Conservation (phyloP, 192 early-diverging fungal genomes). For the Geosiphon pyriformis region DNA sequence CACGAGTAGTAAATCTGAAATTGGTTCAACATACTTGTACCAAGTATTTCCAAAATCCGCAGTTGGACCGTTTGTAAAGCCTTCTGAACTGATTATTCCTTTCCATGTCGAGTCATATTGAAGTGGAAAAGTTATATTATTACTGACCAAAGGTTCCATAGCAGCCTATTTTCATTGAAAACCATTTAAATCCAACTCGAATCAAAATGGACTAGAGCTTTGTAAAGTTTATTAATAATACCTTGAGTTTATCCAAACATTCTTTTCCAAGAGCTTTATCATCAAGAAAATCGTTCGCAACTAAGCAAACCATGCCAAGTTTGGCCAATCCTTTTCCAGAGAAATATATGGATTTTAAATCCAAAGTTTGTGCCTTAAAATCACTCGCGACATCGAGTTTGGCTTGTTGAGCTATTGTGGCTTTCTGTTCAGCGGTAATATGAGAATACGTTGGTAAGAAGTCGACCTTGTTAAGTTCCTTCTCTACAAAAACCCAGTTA, state of each 20-base stretch:
- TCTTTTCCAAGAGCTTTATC: slow-evolving; percentile 11
- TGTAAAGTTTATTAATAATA: slow-evolving; percentile 22
- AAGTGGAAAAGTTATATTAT: slow-evolving; percentile 25
- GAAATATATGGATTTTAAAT: slow-evolving; percentile 33
- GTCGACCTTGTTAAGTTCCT: slow-evolving; percentile 14
- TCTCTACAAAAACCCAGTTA: slow-evolving; percentile 26
- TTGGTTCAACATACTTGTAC: slow-evolving; percentile 31
- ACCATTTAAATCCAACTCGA: neutral
- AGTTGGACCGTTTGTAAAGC: slow-evolving; percentile 17
- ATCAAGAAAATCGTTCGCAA: slow-evolving; percentile 25
- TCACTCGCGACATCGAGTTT: slow-evolving; percentile 14
- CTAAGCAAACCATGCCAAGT: slow-evolving; percentile 26
- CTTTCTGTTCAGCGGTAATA: slow-evolving; percentile 18
- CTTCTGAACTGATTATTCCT: slow-evolving; percentile 28
- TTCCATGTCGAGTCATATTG: slow-evolving; percentile 31
- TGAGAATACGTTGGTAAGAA: slow-evolving; percentile 18
- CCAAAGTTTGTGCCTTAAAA: slow-evolving; percentile 18
- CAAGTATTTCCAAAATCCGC: slow-evolving; percentile 34
- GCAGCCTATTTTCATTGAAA: neutral
- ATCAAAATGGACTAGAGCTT: too few relatives aligned
- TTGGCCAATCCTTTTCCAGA: slow-evolving; percentile 34
- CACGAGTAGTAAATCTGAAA: neutral
- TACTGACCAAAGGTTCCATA: slow-evolving; percentile 4
- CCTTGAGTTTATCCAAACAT: slow-evolving; percentile 27
- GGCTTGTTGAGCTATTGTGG: slow-evolving; percentile 22